These are phyloP conservation scores for Metschnikowia proteae DNA, from an alignment of 805 yeast genomes.

Conservation along the genomic window DNA sequence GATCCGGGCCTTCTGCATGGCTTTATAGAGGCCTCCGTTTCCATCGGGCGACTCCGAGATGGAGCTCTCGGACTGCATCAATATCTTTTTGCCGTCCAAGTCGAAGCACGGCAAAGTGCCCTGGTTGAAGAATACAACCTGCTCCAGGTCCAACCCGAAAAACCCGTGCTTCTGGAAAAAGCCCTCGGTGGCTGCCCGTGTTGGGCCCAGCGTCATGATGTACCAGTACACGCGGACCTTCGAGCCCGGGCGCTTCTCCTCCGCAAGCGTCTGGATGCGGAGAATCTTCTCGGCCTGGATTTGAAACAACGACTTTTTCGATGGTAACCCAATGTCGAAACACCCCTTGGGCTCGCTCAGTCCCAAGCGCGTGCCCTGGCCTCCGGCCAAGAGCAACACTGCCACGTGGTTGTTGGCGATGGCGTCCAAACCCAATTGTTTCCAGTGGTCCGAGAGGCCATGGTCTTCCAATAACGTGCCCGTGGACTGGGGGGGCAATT, in stretches of 20 bases:
- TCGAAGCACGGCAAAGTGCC: slow-evolving; percentile 92
- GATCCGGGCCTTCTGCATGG: slow-evolving; percentile 60
- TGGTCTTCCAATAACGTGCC: slow-evolving; percentile 48
- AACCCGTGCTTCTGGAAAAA: slow-evolving; percentile 59
- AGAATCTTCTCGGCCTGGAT: slow-evolving; percentile 85
- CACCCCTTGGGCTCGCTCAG: slow-evolving; percentile 92
- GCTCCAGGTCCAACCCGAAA: slow-evolving; percentile 64
- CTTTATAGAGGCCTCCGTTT: slow-evolving; percentile 93
- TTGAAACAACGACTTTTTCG: slow-evolving; percentile 80
- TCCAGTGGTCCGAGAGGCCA: slow-evolving; percentile 36
- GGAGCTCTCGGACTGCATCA: slow-evolving; percentile 51
- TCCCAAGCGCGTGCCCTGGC: slow-evolving; percentile 95
- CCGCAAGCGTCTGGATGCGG: slow-evolving; percentile 57
- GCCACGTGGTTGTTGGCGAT: slow-evolving; percentile 75
- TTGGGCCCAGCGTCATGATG: slow-evolving; percentile 92
- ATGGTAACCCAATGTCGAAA: slow-evolving; percentile 80
- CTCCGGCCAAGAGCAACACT: slow-evolving; percentile 93
- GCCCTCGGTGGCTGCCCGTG: slow-evolving; percentile 66
- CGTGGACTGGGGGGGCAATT: slow-evolving; percentile 43
- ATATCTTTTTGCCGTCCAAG: slow-evolving; percentile 62
- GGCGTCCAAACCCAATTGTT: slow-evolving; percentile 58
- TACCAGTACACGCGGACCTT: slow-evolving; percentile 65
- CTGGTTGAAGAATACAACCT: slow-evolving; percentile 83
- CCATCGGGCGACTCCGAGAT: slow-evolving; percentile 94
- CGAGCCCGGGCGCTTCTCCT: slow-evolving; percentile 4